A percentile compares a stretch with the other conserved stretches of the same genome.
Conservation (phyloP, 305 asterid genomes). For the Solanum aculeatissimum region DNA sequence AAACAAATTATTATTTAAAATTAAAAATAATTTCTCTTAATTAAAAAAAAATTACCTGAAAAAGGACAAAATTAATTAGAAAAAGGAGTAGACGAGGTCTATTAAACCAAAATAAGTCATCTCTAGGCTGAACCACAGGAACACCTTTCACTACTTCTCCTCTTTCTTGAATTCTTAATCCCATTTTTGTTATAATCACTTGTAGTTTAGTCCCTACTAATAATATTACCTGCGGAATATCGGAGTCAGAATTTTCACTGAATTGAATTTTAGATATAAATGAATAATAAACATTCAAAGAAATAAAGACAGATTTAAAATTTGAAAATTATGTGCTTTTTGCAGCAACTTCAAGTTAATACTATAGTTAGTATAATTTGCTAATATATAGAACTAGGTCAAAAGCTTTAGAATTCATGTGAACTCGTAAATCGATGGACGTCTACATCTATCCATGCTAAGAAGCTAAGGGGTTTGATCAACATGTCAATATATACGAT, state of each 20-base stretch:
- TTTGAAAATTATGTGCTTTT: not conserved
- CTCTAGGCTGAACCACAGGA: slow-evolving; percentile 68
- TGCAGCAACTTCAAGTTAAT: too few species aligned
- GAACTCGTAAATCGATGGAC: too few species aligned
- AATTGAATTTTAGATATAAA: not conserved
- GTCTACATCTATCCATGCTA: too few species aligned
- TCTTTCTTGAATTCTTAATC: slow-evolving; percentile 58
- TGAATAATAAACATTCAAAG: too few species aligned
- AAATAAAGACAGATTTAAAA: not conserved
- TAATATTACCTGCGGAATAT: slow-evolving; percentile 37
- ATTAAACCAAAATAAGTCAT: slow-evolving; percentile 78
- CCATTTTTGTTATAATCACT: slow-evolving; percentile 88
- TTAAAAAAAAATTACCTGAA: slow-evolving; percentile 35
- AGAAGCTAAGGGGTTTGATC: too few species aligned
- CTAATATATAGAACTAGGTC: too few species aligned
- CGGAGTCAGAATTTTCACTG: not conserved
- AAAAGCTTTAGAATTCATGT: too few species aligned
- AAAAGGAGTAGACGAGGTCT: slow-evolving; percentile 63
- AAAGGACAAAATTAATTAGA: slow-evolving; percentile 81
- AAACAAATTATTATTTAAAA: not conserved
- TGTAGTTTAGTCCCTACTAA: slow-evolving; percentile 82
- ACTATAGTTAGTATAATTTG: too few species aligned
- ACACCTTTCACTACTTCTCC: slow-evolving; percentile 65
- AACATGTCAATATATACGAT: too few species aligned
- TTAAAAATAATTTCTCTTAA: not conserved